Percentiles rank a stretch among this genome's conserved stretches.
phyloP scores from a whole-genome alignment of 805 yeast genomes.

The Cyberlindnera meyerae region DNA sequence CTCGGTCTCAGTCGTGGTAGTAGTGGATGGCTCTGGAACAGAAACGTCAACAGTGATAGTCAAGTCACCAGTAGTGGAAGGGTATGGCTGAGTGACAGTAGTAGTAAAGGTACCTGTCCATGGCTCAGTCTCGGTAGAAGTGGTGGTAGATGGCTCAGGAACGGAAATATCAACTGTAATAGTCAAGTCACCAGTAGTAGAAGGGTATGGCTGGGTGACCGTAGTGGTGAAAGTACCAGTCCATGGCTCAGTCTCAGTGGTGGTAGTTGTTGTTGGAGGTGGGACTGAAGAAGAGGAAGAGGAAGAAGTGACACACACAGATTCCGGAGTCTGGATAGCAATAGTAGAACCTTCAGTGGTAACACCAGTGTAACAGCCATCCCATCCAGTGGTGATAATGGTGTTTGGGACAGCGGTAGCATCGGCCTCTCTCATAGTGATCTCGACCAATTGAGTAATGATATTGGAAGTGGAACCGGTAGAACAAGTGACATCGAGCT shows the following conservation, averaged over 20 bases:
- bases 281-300: not conserved
- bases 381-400: conserved; percentile 15
- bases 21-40: too few relatives aligned
- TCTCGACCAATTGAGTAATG: conserved; percentile 1
- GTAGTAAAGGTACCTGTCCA: conserved; percentile 1
- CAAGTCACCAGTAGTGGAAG: conserved; percentile 8
- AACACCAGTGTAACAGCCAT: conserved; percentile 17
- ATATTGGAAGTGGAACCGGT: conserved; percentile 3
- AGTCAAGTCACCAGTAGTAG: conserved; percentile 10
- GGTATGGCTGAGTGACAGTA: conserved; percentile 1
- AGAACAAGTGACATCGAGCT: conserved; percentile 15
- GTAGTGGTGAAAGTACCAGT: conserved; percentile 5
- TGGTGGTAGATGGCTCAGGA: conserved; percentile 3
- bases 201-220: conserved; percentile 5
- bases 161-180: conserved; percentile 5
- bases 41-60: not conserved
- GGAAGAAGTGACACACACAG: not conserved
- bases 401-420: conserved; percentile 21
- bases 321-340: conserved; percentile 15
- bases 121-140: conserved; percentile 4
- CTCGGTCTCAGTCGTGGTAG: conserved; percentile 1
- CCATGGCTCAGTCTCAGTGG: conserved; percentile 4
- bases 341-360: conserved; percentile 20
- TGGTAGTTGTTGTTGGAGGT: conserved; percentile 8
- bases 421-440: conserved; percentile 17